Evolutionary conservation across 2,329 filamentous ascomycete genomes (phyloP), one percentile per base, ranked within the genome.

Genomic region (Botrytis pseudocinerea): DNA sequence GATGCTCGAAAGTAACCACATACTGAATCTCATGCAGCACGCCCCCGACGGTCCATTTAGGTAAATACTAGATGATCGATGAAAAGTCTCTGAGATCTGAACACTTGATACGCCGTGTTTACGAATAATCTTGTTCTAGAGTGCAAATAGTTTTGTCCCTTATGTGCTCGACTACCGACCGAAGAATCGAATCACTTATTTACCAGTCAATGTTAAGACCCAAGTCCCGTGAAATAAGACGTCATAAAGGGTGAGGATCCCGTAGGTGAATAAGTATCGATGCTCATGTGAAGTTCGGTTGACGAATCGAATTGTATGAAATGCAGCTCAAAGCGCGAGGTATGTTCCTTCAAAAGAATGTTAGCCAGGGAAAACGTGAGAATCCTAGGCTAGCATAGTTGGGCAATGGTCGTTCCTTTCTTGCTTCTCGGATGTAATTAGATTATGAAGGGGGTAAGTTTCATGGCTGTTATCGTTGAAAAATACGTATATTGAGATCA

Each of bases 361-460:
- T 44, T 42, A 42, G 40, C 40, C 40, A 14, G 12, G 40, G 40
- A 35, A 14, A 16, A 42, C 16, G n/a, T n/a, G 4, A 2, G 4
- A 25, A 51, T 6, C 10, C 4, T n/a, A n/a, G 22, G 10, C 48
- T n/a, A 51, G 48, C 48, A 51, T 51, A 25, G 22, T 8, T 25
- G 5, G 22, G 22, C 46, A 25, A 48, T 48, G 25, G 46, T 12
- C 9, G 25, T 48, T 25, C 22, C 25, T 48, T 51, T 6, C 4
- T n/a, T n/a, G 48, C 10, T 2, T 51, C 1, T n/a, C 14, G 12
- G 2, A 10, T 7, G 48, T 14, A 51, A n/a, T n/a, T 4, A 54
- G 22, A 16, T 7, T 4, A 16, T 16, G 3, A n/a, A 3, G 25
- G 12, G 5, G 12, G 1, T 25, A n/a, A n/a, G 4, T n/a, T 14